These are phyloP conservation scores for Saturnispora halmiae DNA, from an alignment of 805 yeast genomes.

Conservation along the genomic window DNA sequence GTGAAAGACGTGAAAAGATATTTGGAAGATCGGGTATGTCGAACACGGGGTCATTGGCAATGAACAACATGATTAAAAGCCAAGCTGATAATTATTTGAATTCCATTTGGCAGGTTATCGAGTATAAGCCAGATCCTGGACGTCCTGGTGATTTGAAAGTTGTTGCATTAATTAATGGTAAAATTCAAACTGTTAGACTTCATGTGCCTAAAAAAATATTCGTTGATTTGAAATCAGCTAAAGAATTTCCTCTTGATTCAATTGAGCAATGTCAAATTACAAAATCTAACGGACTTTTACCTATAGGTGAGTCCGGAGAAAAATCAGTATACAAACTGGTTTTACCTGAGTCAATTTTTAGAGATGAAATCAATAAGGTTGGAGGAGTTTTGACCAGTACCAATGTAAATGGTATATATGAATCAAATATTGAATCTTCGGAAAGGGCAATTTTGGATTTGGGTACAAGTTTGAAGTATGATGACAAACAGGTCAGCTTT, in stretches of 20 bases:
- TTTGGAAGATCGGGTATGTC: constrained; percentile 52
- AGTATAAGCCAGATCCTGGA: constrained; percentile 45
- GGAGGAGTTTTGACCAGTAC: constrained; percentile 58
- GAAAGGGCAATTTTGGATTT: constrained; percentile 73
- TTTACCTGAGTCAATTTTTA: constrained; percentile 57
- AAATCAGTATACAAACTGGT: constrained; percentile 47
- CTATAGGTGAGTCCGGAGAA: constrained; percentile 52
- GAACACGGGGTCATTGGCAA: constrained; percentile 45
- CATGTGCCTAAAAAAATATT: constrained; percentile 68
- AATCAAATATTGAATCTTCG: constrained; percentile 53
- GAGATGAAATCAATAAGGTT: constrained; percentile 46
- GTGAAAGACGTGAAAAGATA: constrained; percentile 61
- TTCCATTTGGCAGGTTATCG: constrained; percentile 78
- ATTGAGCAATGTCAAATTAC: constrained; percentile 49
- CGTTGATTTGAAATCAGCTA: constrained; percentile 49
- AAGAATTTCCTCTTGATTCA: constrained; percentile 18
- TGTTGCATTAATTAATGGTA: constrained; percentile 55
- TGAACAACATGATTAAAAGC: constrained; percentile 60
- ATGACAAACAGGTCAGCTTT: constrained; percentile 65
- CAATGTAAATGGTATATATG: constrained; percentile 62
- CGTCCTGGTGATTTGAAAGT: constrained; percentile 74
- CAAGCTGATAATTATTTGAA: constrained; percentile 76
- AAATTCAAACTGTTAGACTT: constrained; percentile 63
- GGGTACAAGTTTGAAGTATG: constrained; percentile 66
- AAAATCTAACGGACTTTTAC: constrained; percentile 52